A percentile compares a stretch with the other conserved stretches of the same genome.
Evolutionary conservation across 1,284 basidiomycete species (phyloP).

Genomic region (Leccinum subfulvum): DNA sequence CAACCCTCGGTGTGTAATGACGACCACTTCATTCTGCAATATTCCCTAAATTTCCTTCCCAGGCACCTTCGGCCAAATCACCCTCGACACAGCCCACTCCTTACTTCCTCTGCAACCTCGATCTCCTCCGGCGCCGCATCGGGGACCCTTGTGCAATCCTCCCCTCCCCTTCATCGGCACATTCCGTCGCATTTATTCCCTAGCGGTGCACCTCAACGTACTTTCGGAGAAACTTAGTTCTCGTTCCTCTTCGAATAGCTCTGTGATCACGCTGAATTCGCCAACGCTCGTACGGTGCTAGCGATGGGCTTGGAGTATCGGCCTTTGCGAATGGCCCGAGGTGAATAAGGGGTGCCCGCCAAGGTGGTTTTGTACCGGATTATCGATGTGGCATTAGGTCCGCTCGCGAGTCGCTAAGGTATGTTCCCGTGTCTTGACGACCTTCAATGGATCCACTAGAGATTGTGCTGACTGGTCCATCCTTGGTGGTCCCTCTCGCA

Average conservation of each 20-base stretch:
- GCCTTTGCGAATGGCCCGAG: neutral
- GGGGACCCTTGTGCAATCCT: too few species aligned
- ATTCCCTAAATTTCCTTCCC: too few species aligned
- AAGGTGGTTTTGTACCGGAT: neutral
- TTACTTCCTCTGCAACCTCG: too few species aligned
- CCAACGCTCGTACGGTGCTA: slow-evolving; percentile 33
- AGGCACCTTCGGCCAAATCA: too few species aligned
- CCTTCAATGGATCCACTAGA: neutral
- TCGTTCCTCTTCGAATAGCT: slow-evolving; percentile 54
- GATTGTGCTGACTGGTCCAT: neutral
- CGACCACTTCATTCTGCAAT: too few species aligned
- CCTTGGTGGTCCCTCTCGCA: neutral
- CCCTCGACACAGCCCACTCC: too few species aligned
- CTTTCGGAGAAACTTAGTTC: slow-evolving; percentile 49
- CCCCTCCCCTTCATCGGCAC: slow-evolving; percentile 40
- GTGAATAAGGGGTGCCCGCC: neutral
- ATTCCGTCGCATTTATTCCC: slow-evolving; percentile 37
- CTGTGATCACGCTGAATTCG: slow-evolving; percentile 39
- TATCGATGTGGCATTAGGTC: neutral
- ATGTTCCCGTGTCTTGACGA: neutral
- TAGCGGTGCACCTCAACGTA: slow-evolving; percentile 37
- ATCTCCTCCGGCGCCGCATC: too few species aligned
- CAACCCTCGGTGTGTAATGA: too few species aligned
- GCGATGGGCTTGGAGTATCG: neutral
- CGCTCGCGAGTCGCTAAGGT: neutral